phyloP scores from a whole-genome alignment of 805 yeast species.

The Yamadazyma phyllophila region DNA sequence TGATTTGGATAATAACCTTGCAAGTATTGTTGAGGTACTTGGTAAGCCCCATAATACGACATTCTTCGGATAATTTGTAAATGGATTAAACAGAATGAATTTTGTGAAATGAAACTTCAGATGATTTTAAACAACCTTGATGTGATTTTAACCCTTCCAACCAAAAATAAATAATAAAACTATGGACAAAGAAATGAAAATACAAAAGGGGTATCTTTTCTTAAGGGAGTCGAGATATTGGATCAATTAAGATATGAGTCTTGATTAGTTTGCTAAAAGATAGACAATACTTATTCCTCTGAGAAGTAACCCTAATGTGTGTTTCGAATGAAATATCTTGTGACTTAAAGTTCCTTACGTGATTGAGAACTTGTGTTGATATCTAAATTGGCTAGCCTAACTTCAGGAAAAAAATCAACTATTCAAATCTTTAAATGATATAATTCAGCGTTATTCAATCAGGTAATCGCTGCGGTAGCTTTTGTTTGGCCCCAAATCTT shows the following conservation, averaged over 20 bases:
- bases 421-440: too few species aligned
- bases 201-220: background rate
- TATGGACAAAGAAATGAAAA: constrained; percentile 9
- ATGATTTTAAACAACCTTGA: background rate
- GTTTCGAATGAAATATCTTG: background rate
- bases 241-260: too few species aligned
- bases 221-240: background rate
- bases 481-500: background rate
- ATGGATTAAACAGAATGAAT: constrained; percentile 3
- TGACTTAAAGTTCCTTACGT: background rate
- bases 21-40: constrained; percentile 37
- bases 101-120: background rate
- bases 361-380: background rate
- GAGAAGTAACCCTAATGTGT: too few species aligned
- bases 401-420: background rate
- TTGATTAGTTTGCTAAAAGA: too few species aligned
- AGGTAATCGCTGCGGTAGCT: background rate
- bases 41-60: constrained; percentile 44
- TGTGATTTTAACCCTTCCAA: constrained; percentile 1
- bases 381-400: background rate
- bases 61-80: constrained; percentile 16
- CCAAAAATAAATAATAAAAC: constrained; percentile 8
- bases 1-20: constrained; percentile 35
- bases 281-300: too few species aligned
- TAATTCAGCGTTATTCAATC: background rate